These are phyloP conservation scores for Erysimum cheiri DNA, from an alignment of 441 rosid species.

Conservation along the genomic window DNA sequence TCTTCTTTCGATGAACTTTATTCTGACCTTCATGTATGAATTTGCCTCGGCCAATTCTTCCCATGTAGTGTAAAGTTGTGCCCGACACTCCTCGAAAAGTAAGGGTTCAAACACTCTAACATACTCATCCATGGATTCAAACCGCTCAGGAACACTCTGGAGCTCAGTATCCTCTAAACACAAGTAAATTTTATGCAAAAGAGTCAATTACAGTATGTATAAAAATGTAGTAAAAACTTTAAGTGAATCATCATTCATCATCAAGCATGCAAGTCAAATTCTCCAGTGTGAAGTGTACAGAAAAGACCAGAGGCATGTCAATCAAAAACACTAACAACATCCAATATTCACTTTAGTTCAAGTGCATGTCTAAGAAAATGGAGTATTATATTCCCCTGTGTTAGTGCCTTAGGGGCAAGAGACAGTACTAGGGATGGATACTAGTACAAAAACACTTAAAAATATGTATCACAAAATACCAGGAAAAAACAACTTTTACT, in stretches of 20 bases:
- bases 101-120: constrained; percentile 95
- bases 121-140: constrained; percentile 92
- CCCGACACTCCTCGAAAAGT: constrained; percentile 99
- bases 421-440: constrained; percentile 2
- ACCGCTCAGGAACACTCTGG: constrained; percentile 86
- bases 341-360: constrained; percentile 17
- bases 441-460: constrained; percentile 2
- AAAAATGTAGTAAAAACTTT: constrained; percentile 14
- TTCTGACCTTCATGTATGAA: constrained; percentile 69
- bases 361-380: constrained; percentile 13
- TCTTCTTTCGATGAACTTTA: constrained; percentile 81
- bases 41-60: constrained; percentile 88
- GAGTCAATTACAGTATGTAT: constrained; percentile 15
- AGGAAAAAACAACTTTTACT: constrained; percentile 30
- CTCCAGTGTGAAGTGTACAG: background rate
- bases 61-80: constrained; percentile 94
- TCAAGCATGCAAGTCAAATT: constrained; percentile 9
- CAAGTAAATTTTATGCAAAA: constrained; percentile 22
- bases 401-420: background rate
- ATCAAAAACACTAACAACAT: constrained; percentile 21
- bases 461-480: constrained; percentile 6
- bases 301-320: constrained; percentile 29
- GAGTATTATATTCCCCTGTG: background rate
- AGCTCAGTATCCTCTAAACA: constrained; percentile 87
- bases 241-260: constrained; percentile 25